Evolutionary conservation across 2,329 filamentous ascomycete species (phyloP), one percentile per base, ranked within the genome.

Genomic region (Fusarium hainanense): DNA sequence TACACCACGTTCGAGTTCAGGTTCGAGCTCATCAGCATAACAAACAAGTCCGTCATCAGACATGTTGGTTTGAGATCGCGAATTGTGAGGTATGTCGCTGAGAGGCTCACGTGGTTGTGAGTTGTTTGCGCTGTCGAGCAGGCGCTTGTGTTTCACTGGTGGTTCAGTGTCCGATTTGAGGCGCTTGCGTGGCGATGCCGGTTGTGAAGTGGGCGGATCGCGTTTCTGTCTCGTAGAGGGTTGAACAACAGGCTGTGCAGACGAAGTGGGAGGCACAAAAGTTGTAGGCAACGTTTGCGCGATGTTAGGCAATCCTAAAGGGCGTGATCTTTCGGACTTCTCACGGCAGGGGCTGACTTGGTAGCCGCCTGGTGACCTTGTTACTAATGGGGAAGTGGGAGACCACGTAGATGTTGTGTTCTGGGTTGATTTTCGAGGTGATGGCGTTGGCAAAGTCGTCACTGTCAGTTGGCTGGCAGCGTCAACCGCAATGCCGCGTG

Each of bases 381-480:
- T 41, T 34, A 54, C 30, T 9, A 54, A 20, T 3, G 72, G 68
- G 10, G 70, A 74, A 16, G 42, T 62, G 3, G 65, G 58, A 28
- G 69, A 72, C 55, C 59, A 51, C n/a, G 69, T 58, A 20, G 50
- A 61, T 14, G 43, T 66, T 6, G 76, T 70, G 7, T 49, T 71
- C 49, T 77, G 76, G 18, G 76, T 77, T 34, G 65, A 68, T 48
- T 62, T 74, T 40, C 55, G 69, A 21, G 78, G 79, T 12, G 79
- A 81, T 7, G 79, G 77, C 2, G 79, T 78, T 48, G 75, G 73
- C 66, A 77, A 75, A 18, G 79, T 79, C 2, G 81, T 80, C 42
- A 77, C 76, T 2, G 82, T 85, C 37, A 80, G 77, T 68, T 88
- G 85, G 48, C 82, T 87, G 18, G 73, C 68, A 9, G 80, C 77